A percentile compares a stretch with the other conserved stretches of the same genome.
Conservation (phyloP, 768 basidiomycete species). For the Cystofilobasidium ferigula region DNA sequence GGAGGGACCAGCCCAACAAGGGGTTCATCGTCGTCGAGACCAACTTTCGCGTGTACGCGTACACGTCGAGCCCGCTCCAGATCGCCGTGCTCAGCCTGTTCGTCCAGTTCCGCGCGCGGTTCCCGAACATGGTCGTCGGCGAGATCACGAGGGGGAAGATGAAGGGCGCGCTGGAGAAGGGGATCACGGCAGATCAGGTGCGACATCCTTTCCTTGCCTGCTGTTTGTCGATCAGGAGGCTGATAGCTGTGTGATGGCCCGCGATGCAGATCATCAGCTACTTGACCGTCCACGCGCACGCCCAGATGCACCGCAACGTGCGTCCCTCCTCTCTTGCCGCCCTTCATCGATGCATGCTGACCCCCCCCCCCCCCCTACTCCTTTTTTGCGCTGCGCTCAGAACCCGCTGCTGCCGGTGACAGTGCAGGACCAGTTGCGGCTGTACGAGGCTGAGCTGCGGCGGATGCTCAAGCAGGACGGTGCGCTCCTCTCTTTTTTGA, state of each 20-base stretch:
- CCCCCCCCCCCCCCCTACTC: background rate
- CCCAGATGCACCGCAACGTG: slow-evolving; percentile 94
- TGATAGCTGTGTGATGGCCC: background rate
- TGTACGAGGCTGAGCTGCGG: slow-evolving; percentile 95
- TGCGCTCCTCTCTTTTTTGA: slow-evolving; percentile 36
- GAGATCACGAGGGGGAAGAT: slow-evolving; percentile 91
- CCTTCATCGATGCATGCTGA: background rate
- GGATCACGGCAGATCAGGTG: slow-evolving; percentile 93
- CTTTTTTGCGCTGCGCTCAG: slow-evolving; percentile 39
- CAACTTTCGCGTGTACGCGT: slow-evolving; percentile 95
- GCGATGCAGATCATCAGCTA: slow-evolving; percentile 77
- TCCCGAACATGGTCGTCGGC: slow-evolving; percentile 94
- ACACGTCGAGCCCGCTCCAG: slow-evolving; percentile 92
- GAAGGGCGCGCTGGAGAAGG: slow-evolving; percentile 81
- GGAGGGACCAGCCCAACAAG: slow-evolving; percentile 43
- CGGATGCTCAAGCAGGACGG: slow-evolving; percentile 80
- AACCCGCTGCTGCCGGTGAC: slow-evolving; percentile 90
- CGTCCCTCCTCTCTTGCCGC: no score
- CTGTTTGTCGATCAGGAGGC: background rate
- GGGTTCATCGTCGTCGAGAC: slow-evolving; percentile 96
- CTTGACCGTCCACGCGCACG: slow-evolving; percentile 85
- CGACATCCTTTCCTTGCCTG: slow-evolving; percentile 32
- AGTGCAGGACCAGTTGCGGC: slow-evolving; percentile 91
- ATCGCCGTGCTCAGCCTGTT: slow-evolving; percentile 93
- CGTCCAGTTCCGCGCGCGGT: slow-evolving; percentile 80